phyloP scores from a whole-genome alignment of 495 filamentous ascomycete species.

The Oleoguttula mirabilis region DNA sequence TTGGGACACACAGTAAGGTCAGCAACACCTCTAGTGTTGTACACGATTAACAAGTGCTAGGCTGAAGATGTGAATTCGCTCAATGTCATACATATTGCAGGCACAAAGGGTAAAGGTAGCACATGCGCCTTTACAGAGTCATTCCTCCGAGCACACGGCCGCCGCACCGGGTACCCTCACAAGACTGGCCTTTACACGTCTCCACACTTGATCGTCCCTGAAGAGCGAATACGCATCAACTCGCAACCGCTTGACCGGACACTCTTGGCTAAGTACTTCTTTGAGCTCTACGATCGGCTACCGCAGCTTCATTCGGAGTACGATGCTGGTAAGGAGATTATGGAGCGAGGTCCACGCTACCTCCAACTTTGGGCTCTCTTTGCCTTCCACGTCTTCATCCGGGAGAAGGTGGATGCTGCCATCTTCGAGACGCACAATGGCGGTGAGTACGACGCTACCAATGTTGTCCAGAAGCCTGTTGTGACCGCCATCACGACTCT shows the following conservation, averaged over 20 bases:
- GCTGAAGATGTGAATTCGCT: conserved; percentile 63
- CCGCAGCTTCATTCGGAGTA: conserved; percentile 29
- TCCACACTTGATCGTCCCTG: conserved; percentile 74
- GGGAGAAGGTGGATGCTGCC: conserved; percentile 66
- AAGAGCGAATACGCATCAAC: conserved; percentile 80
- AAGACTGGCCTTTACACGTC: conserved; percentile 73
- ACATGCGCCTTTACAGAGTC: conserved; percentile 61
- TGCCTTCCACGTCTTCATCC: conserved; percentile 76
- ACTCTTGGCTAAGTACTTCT: conserved; percentile 74
- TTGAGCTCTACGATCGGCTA: conserved; percentile 75
- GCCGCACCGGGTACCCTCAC: conserved; percentile 22
- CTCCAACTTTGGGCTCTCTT: conserved; percentile 83
- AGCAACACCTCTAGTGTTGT: conserved; percentile 40
- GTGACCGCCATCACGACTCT: conserved; percentile 69
- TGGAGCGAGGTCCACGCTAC: conserved; percentile 61
- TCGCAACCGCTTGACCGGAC: conserved; percentile 61
- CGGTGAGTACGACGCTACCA: conserved; percentile 87
- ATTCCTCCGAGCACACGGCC: conserved; percentile 20
- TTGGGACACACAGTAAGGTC: conserved; percentile 40
- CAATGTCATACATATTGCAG: conserved; percentile 72
- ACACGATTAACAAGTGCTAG: conserved; percentile 34
- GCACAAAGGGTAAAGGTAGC: conserved; percentile 87
- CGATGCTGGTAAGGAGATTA: conserved; percentile 29
- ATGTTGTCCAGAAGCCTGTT: conserved; percentile 62
- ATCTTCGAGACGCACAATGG: conserved; percentile 90